Percentiles rank a stretch among this genome's conserved stretches.
Evolutionary conservation across 169 alveolate genomes (phyloP).

Genomic region (Cryptosporidium muris): DNA sequence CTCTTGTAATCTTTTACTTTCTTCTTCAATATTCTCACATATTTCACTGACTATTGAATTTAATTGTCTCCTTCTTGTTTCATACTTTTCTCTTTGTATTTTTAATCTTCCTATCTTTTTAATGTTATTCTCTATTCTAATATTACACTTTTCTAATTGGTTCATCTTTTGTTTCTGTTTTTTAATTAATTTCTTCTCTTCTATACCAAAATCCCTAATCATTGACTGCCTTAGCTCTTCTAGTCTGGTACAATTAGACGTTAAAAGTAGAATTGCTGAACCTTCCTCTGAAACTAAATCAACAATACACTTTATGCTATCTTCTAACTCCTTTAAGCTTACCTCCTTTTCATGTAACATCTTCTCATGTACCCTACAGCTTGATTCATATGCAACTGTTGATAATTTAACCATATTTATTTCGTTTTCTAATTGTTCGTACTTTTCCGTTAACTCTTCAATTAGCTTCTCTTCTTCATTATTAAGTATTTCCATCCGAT

Average conservation of each 20-base stretch:
- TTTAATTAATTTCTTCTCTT: neutral
- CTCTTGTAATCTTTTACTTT: neutral
- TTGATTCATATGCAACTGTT: constrained; percentile 31
- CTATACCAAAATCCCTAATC: neutral
- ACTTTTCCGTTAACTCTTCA: neutral
- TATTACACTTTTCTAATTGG: constrained; percentile 16
- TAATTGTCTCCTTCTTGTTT: too few relatives aligned
- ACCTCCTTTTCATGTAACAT: constrained; percentile 11
- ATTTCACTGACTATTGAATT: neutral
- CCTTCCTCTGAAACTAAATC: constrained; percentile 52
- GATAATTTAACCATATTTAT: constrained; percentile 4
- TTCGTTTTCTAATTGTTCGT: constrained; percentile 17
- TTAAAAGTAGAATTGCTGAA: constrained; percentile 24
- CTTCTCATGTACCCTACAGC: constrained; percentile 13
- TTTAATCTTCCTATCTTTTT: constrained; percentile 6
- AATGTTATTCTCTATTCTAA: constrained; percentile 13
- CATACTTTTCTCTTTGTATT: neutral
- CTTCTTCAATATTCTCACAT: neutral
- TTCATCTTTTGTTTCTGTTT: neutral
- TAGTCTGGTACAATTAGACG: constrained; percentile 18
- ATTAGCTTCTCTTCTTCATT: neutral
- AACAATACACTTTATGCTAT: constrained; percentile 36
- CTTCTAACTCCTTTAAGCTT: constrained; percentile 30
- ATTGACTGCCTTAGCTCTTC: constrained; percentile 20
- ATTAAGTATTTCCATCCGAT: constrained; percentile 3